Evolutionary conservation across 2,329 filamentous ascomycete species (phyloP).

Genomic region (Trichoderma koningiopsis): DNA sequence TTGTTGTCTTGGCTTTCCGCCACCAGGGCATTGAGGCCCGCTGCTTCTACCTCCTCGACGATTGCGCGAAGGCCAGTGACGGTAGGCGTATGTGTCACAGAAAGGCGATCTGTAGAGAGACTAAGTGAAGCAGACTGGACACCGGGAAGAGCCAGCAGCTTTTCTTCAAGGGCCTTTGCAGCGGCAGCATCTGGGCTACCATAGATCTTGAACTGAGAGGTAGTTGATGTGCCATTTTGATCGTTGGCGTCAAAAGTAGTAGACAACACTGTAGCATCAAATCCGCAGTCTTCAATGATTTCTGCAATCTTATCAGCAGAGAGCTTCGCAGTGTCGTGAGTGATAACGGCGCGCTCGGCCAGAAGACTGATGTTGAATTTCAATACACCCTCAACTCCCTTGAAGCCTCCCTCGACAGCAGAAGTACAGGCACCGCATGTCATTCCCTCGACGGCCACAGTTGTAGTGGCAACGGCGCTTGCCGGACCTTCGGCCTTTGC

Average conservation of each 20-base stretch:
- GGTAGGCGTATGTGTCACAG: constrained; percentile 70
- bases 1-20: constrained; percentile 95
- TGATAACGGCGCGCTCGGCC: constrained; percentile 85
- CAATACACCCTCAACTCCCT: constrained; percentile 71
- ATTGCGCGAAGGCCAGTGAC: constrained; percentile 77
- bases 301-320: constrained; percentile 74
- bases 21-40: constrained; percentile 85
- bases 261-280: constrained; percentile 81
- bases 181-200: constrained; percentile 72
- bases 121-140: constrained; percentile 74
- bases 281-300: constrained; percentile 86
- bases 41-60: constrained; percentile 78
- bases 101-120: constrained; percentile 72
- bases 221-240: constrained; percentile 57
- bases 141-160: constrained; percentile 66
- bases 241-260: constrained; percentile 64
- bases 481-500: constrained; percentile 36
- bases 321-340: constrained; percentile 75
- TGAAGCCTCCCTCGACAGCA: constrained; percentile 82
- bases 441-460: constrained; percentile 91
- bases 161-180: constrained; percentile 71
- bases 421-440: constrained; percentile 96
- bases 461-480: constrained; percentile 67
- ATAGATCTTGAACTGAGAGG: constrained; percentile 80
- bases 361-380: constrained; percentile 95